Base-by-base conservation (phyloP, 2,329 filamentous ascomycete species). In the Talaromyces sp. region DNA sequence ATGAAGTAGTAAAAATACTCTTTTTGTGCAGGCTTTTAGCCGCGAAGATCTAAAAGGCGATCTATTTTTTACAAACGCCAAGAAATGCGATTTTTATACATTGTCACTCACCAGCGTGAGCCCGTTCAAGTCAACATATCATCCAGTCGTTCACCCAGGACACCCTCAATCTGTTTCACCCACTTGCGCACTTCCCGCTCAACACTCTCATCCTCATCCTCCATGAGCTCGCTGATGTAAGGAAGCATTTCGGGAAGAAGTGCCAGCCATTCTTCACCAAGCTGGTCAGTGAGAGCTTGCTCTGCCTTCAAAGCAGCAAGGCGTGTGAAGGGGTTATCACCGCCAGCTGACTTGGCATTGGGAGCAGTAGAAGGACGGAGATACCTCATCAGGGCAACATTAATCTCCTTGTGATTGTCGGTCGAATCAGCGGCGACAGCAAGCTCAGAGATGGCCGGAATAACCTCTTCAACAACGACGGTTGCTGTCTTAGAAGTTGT, bases 221-320 rank as follows among this genome's bases (percentile, higher is more conserved):
- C 94, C 76, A 96, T 88, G 66, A 96, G 73, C 77, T 99, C 94
- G 66, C 90, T 95, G 64, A 99, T 96, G 60, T 93, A 90, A 17
- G 95, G 93, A 70, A 99, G 76, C 88, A 97, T 97, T 81, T 99
- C 94, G 0, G 93, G 91, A 68, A 97, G 73, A 77, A 95, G 83
- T 1, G 86, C 84, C 54, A 99, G 76, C 94, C 94, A 99, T 69
- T 99, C 94, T 71, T 97, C 92, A 54, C 92, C 92, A 22, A 97
- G 75, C 43, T 84, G 80, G 62, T 89, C 85, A 11, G 91, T 95
- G 57, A 97, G 78, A 13, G 82, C 83, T 68, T 91, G 88, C 76
- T 97, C 85, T 62, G 88, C 88, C 73, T 86, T 86, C 32, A 99
- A 87, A 0, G 90, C 91, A 1, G 89, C 90, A 30, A 97, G 78